phyloP scores from a whole-genome alignment of 148 eudicot genomes.

The Mesembryanthemum crystallinum region DNA sequence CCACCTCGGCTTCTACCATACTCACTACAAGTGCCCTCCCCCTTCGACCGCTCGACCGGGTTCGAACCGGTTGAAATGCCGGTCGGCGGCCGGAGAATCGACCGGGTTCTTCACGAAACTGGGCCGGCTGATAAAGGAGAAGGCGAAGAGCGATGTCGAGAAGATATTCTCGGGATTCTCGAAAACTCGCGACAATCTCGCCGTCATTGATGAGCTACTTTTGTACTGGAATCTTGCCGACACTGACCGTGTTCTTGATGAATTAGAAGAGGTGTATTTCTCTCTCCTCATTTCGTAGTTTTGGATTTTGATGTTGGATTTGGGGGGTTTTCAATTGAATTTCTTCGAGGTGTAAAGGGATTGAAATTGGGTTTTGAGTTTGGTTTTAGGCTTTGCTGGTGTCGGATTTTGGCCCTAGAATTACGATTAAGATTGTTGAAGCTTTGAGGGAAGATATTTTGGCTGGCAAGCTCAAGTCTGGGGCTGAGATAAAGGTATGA shows the following conservation, averaged over 20 bases:
- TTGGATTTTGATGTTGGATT: neutral
- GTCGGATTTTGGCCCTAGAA: slow-evolving; percentile 95
- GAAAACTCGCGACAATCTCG: slow-evolving; percentile 88
- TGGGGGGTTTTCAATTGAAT: no score
- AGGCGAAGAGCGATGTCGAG: slow-evolving; percentile 92
- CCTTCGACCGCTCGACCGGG: slow-evolving; percentile 8
- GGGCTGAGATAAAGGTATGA: slow-evolving; percentile 86
- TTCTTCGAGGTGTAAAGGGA: neutral
- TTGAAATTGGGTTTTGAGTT: neutral
- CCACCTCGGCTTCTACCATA: slow-evolving; percentile 10
- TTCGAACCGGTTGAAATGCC: slow-evolving; percentile 51
- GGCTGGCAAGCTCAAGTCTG: slow-evolving; percentile 95
- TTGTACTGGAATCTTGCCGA: slow-evolving; percentile 91
- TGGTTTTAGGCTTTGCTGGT: slow-evolving; percentile 68
- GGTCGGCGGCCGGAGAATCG: slow-evolving; percentile 35
- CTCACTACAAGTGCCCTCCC: slow-evolving; percentile 8
- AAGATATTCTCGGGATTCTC: slow-evolving; percentile 87
- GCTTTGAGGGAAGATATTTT: slow-evolving; percentile 86
- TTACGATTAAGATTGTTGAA: slow-evolving; percentile 85
- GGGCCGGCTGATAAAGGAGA: slow-evolving; percentile 84
- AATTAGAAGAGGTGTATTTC: slow-evolving; percentile 76
- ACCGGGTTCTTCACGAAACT: slow-evolving; percentile 81
- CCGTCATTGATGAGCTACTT: slow-evolving; percentile 86
- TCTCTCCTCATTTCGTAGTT: neutral
- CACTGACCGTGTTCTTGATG: slow-evolving; percentile 87